These are phyloP conservation scores for Xylariales sp. DNA, from an alignment of 2,329 filamentous ascomycete genomes.

Conservation along the genomic window DNA sequence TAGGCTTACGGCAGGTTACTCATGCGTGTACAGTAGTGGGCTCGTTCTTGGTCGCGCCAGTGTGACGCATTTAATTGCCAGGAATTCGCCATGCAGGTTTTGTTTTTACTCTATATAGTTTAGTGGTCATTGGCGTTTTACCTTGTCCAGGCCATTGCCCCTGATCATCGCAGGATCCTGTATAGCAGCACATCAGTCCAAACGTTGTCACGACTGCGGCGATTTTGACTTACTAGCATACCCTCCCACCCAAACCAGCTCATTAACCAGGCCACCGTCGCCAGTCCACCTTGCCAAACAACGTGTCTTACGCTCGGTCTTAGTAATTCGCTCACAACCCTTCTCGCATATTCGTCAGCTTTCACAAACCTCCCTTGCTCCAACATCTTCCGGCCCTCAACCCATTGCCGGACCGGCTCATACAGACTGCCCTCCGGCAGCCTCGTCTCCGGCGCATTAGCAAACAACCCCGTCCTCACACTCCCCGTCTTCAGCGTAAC, in stretches of 20 bases:
- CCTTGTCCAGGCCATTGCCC: background rate
- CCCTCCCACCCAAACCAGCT: conserved; percentile 7
- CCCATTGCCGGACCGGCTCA: background rate
- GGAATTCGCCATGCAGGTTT: no score
- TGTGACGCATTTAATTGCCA: no score
- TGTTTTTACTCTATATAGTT: no score
- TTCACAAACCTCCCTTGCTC: background rate
- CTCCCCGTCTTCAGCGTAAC: conserved; percentile 8
- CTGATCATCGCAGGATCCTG: background rate
- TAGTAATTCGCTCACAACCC: conserved; percentile 1
- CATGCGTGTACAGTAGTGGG: no score
- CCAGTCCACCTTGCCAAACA: conserved; percentile 2
- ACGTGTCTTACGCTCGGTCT: background rate
- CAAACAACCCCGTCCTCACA: conserved; percentile 4
- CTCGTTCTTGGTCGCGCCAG: no score
- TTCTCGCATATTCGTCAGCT: background rate
- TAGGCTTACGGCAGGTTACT: no score
- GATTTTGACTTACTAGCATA: conserved; percentile 2
- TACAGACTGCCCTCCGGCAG: conserved; percentile 3
- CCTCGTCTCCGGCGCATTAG: background rate
- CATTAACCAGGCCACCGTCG: conserved; percentile 4
- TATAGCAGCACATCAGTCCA: no score
- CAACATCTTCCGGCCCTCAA: conserved; percentile 4
- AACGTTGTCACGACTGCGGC: no score
- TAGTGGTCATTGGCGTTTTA: no score